A percentile compares a stretch with the other conserved stretches of the same genome.
phyloP scores from a whole-genome alignment of 257 asterid genomes.

The Verbena officinalis region DNA sequence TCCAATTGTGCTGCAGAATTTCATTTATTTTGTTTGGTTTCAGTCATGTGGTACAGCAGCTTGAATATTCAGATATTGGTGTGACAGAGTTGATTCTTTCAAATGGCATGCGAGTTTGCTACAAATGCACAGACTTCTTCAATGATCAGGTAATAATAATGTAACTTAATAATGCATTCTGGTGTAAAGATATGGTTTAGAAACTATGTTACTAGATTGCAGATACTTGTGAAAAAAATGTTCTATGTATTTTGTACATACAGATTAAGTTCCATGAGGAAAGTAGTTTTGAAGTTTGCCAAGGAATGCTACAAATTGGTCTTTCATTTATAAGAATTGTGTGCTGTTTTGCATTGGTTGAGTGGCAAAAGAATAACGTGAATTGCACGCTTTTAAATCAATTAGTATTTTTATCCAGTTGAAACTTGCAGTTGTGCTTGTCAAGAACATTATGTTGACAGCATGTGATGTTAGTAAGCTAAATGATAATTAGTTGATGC shows the following conservation, averaged over 20 bases:
- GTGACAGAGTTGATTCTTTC: conserved; percentile 84
- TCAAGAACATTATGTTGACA: conserved; percentile 21
- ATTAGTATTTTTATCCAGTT: neutral
- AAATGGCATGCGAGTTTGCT: conserved; percentile 94
- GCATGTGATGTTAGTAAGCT: conserved; percentile 15
- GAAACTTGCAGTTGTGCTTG: conserved; percentile 8
- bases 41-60: conserved; percentile 73
- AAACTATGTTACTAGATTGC: conserved; percentile 21
- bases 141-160: conserved; percentile 78
- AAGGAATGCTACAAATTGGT: neutral
- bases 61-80: conserved; percentile 63
- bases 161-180: conserved; percentile 2
- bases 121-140: conserved; percentile 88
- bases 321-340: neutral
- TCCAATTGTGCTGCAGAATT: conserved; percentile 3
- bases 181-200: conserved; percentile 23
- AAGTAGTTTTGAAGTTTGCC: neutral
- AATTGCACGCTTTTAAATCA: neutral
- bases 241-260: neutral
- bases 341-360: neutral
- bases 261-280: neutral
- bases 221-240: neutral
- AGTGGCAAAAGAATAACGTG: neutral
- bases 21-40: conserved; percentile 28
- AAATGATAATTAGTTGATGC: conserved; percentile 30